Conservation (phyloP, 2,329 filamentous ascomycete genomes). For the Capronia americana region DNA sequence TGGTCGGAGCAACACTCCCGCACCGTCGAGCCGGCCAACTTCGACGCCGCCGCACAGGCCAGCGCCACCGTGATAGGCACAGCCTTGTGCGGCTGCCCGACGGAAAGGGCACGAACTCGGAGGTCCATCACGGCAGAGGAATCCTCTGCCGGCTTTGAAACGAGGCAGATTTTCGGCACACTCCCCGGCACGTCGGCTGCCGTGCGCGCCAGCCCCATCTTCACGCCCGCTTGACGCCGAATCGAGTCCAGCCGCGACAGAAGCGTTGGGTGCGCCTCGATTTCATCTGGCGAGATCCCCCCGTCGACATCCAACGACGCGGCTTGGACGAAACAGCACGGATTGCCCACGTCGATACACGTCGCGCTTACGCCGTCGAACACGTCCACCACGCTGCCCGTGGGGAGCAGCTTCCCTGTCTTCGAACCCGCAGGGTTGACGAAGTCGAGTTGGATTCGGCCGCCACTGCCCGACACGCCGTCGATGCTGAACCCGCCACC, state of each 20-base stretch:
- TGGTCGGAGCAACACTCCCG: background rate
- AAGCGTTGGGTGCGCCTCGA: constrained; percentile 56
- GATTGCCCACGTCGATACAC: constrained; percentile 69
- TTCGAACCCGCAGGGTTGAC: constrained; percentile 64
- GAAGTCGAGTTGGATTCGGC: constrained; percentile 66
- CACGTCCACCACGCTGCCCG: constrained; percentile 60
- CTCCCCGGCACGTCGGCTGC: constrained; percentile 40
- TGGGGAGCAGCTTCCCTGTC: constrained; percentile 67
- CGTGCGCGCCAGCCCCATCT: constrained; percentile 64
- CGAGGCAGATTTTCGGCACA: constrained; percentile 65
- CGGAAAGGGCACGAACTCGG: constrained; percentile 58
- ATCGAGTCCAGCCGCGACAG: constrained; percentile 61
- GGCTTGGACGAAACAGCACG: constrained; percentile 67
- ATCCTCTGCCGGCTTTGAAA: constrained; percentile 64
- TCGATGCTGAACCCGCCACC: constrained; percentile 67
- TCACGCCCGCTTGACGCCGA: constrained; percentile 61
- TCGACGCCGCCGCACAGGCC: constrained; percentile 8
- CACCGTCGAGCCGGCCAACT: constrained; percentile 1
- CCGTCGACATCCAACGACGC: constrained; percentile 61
- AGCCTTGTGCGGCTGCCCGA: constrained; percentile 63
- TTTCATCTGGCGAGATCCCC: constrained; percentile 55
- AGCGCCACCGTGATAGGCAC: constrained; percentile 63
- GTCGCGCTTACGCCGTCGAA: constrained; percentile 56
- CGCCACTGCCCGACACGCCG: constrained; percentile 65
- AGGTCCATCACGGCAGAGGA: constrained; percentile 45